These are phyloP conservation scores for Aureobasidium sp. DNA, from an alignment of 2,329 filamentous ascomycete genomes.

Conservation along the genomic window DNA sequence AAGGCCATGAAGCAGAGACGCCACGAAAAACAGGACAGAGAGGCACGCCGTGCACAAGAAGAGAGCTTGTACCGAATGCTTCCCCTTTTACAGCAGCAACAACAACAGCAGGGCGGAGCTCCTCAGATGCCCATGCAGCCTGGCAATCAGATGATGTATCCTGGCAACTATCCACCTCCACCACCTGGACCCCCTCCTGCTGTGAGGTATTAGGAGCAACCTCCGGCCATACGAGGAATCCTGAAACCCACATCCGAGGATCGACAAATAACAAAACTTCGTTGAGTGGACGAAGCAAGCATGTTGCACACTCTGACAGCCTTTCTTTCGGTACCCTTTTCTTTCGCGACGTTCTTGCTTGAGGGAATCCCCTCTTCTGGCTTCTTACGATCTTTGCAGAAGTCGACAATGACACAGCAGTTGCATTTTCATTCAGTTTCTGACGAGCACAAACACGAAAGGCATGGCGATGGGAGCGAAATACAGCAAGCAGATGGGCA, in stretches of 20 bases:
- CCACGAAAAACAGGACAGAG: neutral
- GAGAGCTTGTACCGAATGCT: conserved; percentile 6
- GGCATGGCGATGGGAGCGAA: neutral
- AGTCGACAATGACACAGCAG: neutral
- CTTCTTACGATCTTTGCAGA: neutral
- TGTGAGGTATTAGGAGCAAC: conserved; percentile 11
- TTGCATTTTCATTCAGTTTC: neutral
- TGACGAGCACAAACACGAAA: neutral
- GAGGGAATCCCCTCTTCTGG: neutral
- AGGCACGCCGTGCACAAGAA: neutral
- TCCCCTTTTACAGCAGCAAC: neutral
- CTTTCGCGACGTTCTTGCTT: neutral
- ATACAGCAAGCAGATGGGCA: neutral
- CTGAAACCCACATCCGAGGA: conserved; percentile 3
- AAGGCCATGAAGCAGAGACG: conserved; percentile 24
- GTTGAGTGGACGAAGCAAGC: neutral
- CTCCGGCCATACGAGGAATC: conserved; percentile 3
- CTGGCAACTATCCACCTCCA: neutral
- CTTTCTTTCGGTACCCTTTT: neutral
- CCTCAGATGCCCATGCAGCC: neutral
- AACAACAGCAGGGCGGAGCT: neutral
- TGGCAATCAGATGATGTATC: conserved; percentile 7
- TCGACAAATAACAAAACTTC: neutral
- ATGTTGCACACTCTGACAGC: neutral
- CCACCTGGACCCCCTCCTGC: conserved; percentile 5